Evolutionary conservation across 2,329 filamentous ascomycete genomes (phyloP).

Genomic region (Acrodontium crateriforme): DNA sequence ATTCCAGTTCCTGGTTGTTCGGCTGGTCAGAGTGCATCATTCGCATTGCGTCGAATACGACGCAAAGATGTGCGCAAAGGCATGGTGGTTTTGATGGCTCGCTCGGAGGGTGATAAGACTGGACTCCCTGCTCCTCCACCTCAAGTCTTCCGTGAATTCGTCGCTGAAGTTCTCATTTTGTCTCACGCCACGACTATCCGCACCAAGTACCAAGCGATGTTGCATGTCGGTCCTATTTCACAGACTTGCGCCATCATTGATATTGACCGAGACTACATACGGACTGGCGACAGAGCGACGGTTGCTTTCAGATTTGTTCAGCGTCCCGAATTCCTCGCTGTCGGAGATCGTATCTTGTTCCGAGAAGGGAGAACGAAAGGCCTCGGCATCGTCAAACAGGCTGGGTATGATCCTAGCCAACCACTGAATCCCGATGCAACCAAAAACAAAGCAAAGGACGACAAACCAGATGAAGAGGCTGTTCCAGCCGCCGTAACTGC

Average conservation of each 20-base stretch:
- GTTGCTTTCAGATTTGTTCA: constrained; percentile 95
- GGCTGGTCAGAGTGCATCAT: constrained; percentile 84
- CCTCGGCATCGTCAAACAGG: constrained; percentile 78
- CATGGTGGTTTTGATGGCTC: constrained; percentile 86
- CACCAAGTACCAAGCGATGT: constrained; percentile 92
- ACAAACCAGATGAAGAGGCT: constrained; percentile 6
- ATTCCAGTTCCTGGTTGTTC: constrained; percentile 77
- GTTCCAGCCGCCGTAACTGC: constrained; percentile 1
- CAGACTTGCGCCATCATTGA: constrained; percentile 97
- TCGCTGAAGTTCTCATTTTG: constrained; percentile 74
- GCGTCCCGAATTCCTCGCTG: constrained; percentile 77
- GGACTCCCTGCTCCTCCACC: constrained; percentile 30
- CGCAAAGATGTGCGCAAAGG: constrained; percentile 92
- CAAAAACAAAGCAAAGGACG: constrained; percentile 12
- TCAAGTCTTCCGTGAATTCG: constrained; percentile 38
- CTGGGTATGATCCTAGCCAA: constrained; percentile 64
- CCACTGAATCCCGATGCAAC: constrained; percentile 29
- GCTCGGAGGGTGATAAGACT: constrained; percentile 44
- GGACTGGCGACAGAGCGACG: constrained; percentile 83
- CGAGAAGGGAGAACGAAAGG: constrained; percentile 92
- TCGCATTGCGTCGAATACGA: constrained; percentile 75
- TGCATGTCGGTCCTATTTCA: constrained; percentile 86
- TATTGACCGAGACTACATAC: constrained; percentile 88
- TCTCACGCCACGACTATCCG: constrained; percentile 96
- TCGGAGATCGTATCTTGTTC: constrained; percentile 83